phyloP scores from a whole-genome alignment of 225 moss, liverwort and hornwort genomes.

The Pseudoscleropodium purum region DNA sequence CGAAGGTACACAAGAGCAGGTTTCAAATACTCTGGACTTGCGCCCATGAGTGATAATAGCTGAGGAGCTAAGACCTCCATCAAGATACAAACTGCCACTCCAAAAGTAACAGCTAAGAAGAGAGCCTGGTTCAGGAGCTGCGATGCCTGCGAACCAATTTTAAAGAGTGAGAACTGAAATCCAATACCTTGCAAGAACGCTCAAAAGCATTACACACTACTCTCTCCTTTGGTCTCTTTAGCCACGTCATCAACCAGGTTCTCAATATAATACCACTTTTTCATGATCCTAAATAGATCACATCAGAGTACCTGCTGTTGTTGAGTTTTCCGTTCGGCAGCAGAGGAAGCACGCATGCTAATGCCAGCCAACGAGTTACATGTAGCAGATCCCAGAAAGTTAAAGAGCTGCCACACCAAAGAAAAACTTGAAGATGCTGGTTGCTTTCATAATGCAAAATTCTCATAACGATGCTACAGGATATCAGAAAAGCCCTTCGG shows the following conservation, averaged over 20 bases:
- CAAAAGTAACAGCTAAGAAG: slow-evolving; percentile 53
- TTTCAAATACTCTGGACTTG: slow-evolving; percentile 57
- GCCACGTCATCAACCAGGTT: not conserved
- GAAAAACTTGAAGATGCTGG: not conserved
- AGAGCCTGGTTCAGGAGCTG: slow-evolving; percentile 65
- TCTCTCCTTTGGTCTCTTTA: not conserved
- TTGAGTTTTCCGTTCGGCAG: slow-evolving; percentile 37
- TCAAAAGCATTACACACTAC: not conserved
- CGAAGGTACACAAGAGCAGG: slow-evolving; percentile 71
- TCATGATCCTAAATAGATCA: not conserved
- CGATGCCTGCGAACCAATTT: slow-evolving; percentile 46
- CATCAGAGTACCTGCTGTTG: slow-evolving; percentile 45
- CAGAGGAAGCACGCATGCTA: slow-evolving; percentile 28
- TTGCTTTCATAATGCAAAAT: not conserved
- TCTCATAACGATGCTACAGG: not conserved
- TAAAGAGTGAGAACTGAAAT: not conserved
- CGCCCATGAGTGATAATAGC: slow-evolving; percentile 55
- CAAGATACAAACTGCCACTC: slow-evolving; percentile 33
- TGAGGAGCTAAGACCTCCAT: slow-evolving; percentile 55
- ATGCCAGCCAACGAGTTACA: slow-evolving; percentile 69
- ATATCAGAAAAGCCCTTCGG: not conserved
- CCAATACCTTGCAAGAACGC: not conserved
- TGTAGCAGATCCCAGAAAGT: slow-evolving; percentile 68
- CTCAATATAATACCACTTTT: not conserved
- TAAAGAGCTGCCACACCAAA: slow-evolving; percentile 45